Base-by-base conservation (phyloP, 306 rosid species). In the Gleditsia sinensis region DNA sequence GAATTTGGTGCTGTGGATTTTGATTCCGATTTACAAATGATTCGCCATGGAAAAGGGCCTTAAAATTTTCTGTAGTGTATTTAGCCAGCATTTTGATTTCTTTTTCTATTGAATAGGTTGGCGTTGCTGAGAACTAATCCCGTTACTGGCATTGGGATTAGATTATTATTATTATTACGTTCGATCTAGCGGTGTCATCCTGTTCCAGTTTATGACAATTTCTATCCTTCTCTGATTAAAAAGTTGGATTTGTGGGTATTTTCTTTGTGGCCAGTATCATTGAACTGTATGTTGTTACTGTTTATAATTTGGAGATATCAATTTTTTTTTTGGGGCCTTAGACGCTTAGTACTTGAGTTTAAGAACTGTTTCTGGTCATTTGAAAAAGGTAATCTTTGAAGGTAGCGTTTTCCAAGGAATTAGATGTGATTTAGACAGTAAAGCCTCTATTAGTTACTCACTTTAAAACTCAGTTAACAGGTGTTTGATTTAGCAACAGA, bases 1-100 rank as follows among this genome's bases (percentile, higher is more conserved):
- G 1, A 60, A 17, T 6, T 10, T 33, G n/a, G 28, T 58, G 23
- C 1, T 57, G 0, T 21, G 34, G 43, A 24, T n/a, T n/a, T n/a
- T n/a, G n/a, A n/a, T n/a, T n/a, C n/a, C n/a, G n/a, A n/a, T 75
- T 66, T 65, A 48, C 19, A 42, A 60, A 46, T 19, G 45, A 24
- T 68, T 64, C 53, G 14, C 21, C 17, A 51, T 37, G 14, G 67
- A 13, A 43, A 16, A 46, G 28, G 7, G 43, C 58, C 54, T 51
- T 24, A 24, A 36, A 13, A 0, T 3, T 51, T 19, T 51, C 0
- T 53, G 20, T 7, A 11, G 11, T 71, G 49, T 56, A 60, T 60
- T 42, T 71, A 12, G 16, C 9, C 13, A 30, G 51, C 24, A 6
- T 73, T 60, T 33, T 39, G 11, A 37, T 45, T n/a, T 9, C 9